Base-by-base conservation (phyloP, 2,329 filamentous ascomycete species). In the Annulohypoxylon truncatum region DNA sequence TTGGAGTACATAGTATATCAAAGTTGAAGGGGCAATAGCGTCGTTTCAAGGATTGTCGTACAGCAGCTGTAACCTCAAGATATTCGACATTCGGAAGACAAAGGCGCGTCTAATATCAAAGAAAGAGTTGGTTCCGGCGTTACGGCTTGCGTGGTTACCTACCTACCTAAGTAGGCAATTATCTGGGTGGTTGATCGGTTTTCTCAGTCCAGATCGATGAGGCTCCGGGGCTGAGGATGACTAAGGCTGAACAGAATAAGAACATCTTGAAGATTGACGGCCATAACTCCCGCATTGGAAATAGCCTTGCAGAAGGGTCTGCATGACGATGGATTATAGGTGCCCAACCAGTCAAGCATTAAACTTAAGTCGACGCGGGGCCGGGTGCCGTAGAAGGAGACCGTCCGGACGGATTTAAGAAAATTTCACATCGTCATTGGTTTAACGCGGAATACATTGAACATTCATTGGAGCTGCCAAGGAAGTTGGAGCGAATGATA, bases 31-130 rank as follows among this genome's bases (percentile, higher is more conserved):
- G 55, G 59, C 46, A 35, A 60, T 54, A 33, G 51, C n/a, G 47
- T 46, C 44, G 61, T 64, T 64, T 67, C 57, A 67, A 62, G 46
- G 57, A 60, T 51, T 42, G 61, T 65, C 44, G 54, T 46, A 64
- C 64, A 50, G 48, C 59, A 60, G 38, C 55, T 60, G 35, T 31
- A 55, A 51, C 46, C 12, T 54, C 42, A 42, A 47, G 24, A 38
- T 15, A 38, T 8, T 38, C n/a, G 35, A 38, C 55, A 61, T 57
- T 63, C 51, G 58, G 51, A 53, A 15, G 50, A 54, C 33, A 26
- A 38, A 61, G 47, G 29, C 10, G 26, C 33, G 4, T 29, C 44
- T 26, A 20, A 12, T 15, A 35, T 13, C n/a, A 22, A 26, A n/a
- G 42, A 22, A 2, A 8, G 8, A 44, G 15, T 18, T 6, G 44